Percentiles rank a stretch among this genome's conserved stretches.
phyloP scores from a whole-genome alignment of 371 early-diverging fungal species.

The Thermomucor indicae-seudaticae region DNA sequence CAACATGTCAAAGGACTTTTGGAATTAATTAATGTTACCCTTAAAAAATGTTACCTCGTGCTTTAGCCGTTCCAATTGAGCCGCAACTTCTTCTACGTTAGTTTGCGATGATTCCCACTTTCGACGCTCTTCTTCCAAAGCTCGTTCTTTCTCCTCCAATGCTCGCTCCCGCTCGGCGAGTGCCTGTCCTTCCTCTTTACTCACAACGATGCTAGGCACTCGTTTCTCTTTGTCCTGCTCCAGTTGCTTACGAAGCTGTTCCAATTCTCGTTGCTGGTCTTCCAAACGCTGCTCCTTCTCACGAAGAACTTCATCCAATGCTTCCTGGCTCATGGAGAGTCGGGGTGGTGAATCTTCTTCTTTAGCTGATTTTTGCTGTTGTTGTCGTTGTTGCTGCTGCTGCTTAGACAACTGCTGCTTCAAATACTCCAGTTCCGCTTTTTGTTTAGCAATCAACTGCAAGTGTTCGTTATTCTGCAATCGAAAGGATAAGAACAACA shows the following conservation, averaged over 20 bases:
- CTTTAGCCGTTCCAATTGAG: conserved; percentile 32
- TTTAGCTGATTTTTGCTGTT: conserved; percentile 5
- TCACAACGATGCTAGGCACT: conserved; percentile 20
- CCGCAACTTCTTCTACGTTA: conserved; percentile 21
- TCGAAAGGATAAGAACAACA: conserved; percentile 1
- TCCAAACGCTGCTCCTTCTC: conserved; percentile 18
- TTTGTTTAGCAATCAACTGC: conserved; percentile 45
- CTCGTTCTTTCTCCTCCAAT: conserved; percentile 20
- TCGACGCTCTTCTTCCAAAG: conserved; percentile 9
- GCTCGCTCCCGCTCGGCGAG: conserved; percentile 18
- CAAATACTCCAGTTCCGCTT: conserved; percentile 45
- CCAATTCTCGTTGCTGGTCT: conserved; percentile 28
- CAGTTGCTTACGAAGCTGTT: conserved; percentile 27
- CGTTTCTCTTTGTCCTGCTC: conserved; percentile 30
- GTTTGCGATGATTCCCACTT: conserved; percentile 12
- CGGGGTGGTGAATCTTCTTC: conserved; percentile 10
- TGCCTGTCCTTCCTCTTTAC: conserved; percentile 1
- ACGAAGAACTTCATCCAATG: conserved; percentile 11
- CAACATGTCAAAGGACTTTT: too few relatives aligned
- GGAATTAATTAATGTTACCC: too few relatives aligned
- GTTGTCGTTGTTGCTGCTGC: conserved; percentile 1
- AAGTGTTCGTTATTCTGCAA: conserved; percentile 39
- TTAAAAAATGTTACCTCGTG: conserved; percentile 25
- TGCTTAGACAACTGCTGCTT: conserved; percentile 17
- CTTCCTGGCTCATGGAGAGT: conserved; percentile 13